Evolutionary conservation across 2,329 filamentous ascomycete species (phyloP).

Genomic region (Coniella lustricola): DNA sequence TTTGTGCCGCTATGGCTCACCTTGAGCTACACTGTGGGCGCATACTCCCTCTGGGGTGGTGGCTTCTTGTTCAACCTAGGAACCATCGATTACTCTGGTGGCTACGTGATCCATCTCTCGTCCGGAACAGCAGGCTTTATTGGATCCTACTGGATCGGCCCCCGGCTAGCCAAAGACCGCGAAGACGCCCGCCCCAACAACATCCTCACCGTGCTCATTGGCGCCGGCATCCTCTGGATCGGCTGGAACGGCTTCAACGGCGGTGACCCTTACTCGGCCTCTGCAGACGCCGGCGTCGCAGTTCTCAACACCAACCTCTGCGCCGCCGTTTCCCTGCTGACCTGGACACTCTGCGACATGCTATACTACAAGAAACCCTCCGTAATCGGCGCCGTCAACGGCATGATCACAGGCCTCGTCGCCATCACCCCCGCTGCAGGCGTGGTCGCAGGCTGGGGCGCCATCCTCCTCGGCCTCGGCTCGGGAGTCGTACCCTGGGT

Average conservation of each 20-base stretch:
- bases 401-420: conserved; percentile 46
- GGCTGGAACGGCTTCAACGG: conserved; percentile 49
- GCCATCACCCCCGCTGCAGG: conserved; percentile 45
- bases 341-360: conserved; percentile 38
- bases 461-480: conserved; percentile 38
- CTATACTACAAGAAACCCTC: conserved; percentile 42
- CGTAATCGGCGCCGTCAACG: conserved; percentile 42
- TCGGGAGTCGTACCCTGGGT: conserved; percentile 40
- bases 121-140: conserved; percentile 44
- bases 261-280: conserved; percentile 44
- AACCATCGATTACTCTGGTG: conserved; percentile 44
- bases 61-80: conserved; percentile 31
- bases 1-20: conserved; percentile 46
- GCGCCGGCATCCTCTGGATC: conserved; percentile 43
- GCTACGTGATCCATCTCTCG: conserved; percentile 46
- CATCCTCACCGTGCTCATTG: conserved; percentile 35
- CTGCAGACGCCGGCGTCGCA: conserved; percentile 41
- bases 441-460: conserved; percentile 43
- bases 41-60: conserved; percentile 15
- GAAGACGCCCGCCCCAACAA: conserved; percentile 41
- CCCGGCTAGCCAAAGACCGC: conserved; percentile 35
- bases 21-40: conserved; percentile 7
- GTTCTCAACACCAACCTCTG: conserved; percentile 45
- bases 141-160: conserved; percentile 40
- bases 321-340: conserved; percentile 39